Percentiles rank a stretch among this genome's conserved stretches.
These are phyloP conservation scores for Plicaturopsis crispa DNA, from an alignment of 768 basidiomycete genomes.

Conservation along the genomic window DNA sequence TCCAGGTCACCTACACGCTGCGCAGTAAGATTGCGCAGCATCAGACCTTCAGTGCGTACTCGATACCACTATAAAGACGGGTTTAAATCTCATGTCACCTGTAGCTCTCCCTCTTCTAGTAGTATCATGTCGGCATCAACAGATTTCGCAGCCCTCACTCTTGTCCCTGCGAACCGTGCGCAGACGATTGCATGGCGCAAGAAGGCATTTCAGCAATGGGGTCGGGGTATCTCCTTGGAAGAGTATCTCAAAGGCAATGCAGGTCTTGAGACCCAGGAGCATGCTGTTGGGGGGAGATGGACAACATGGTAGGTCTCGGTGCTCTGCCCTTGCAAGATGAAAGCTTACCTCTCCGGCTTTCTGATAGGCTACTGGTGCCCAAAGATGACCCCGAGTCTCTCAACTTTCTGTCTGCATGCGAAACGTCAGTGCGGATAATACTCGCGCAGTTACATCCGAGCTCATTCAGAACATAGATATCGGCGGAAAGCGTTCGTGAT, in stretches of 20 bases:
- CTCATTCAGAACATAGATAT: slow-evolving; percentile 11
- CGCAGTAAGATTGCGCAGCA: no score
- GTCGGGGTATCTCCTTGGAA: slow-evolving; percentile 31
- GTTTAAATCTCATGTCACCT: no score
- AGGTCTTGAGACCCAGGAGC: slow-evolving; percentile 31
- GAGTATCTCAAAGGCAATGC: slow-evolving; percentile 37
- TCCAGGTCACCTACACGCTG: no score
- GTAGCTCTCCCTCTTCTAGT: no score
- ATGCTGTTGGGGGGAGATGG: slow-evolving; percentile 35
- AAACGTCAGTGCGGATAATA: slow-evolving; percentile 37
- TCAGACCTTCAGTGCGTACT: no score
- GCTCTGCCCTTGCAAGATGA: neutral
- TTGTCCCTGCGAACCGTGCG: slow-evolving; percentile 40
- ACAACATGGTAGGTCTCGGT: slow-evolving; percentile 37
- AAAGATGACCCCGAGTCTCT: slow-evolving; percentile 40
- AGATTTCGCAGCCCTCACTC: no score
- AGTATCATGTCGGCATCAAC: no score
- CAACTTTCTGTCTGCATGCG: slow-evolving; percentile 53
- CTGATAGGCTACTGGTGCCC: slow-evolving; percentile 48
- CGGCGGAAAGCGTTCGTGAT: slow-evolving; percentile 24
- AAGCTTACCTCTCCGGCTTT: neutral
- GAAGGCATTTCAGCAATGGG: slow-evolving; percentile 34
- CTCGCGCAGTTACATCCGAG: neutral
- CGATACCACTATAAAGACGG: no score
- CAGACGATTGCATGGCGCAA: slow-evolving; percentile 36